A percentile compares a stretch with the other conserved stretches of the same genome.
Conservation (phyloP, 208 protist genomes). For the Wallacemonas sp. region DNA sequence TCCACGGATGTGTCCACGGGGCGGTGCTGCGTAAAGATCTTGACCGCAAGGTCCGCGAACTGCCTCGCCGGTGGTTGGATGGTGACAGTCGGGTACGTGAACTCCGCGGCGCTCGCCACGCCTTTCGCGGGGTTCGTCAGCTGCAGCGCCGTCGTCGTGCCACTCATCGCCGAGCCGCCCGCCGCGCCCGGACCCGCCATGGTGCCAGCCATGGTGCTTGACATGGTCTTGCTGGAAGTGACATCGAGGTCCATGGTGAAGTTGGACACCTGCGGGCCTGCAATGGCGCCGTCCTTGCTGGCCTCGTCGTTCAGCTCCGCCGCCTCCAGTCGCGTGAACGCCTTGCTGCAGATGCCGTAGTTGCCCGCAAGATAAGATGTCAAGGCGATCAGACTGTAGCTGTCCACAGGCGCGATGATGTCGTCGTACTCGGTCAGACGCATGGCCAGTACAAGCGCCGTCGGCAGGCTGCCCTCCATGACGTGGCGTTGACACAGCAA, state of each 20-base stretch:
- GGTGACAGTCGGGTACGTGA: conserved; percentile 79
- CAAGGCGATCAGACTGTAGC: conserved; percentile 95
- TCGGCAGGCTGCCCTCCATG: conserved; percentile 60
- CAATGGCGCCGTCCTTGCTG: conserved; percentile 12
- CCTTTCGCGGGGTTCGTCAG: conserved; percentile 77
- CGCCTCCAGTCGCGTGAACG: conserved; percentile 94
- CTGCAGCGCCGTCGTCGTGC: conserved; percentile 70
- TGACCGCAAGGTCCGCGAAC: conserved; percentile 90
- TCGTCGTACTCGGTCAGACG: conserved; percentile 95
- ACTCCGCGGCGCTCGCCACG: conserved; percentile 22
- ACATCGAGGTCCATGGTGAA: conserved; percentile 84
- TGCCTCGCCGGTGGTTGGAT: conserved; percentile 58
- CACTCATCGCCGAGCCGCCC: conserved; percentile 47
- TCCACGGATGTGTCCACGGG: conserved; percentile 81
- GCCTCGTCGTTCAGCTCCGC: conserved; percentile 73
- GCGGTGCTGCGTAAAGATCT: conserved; percentile 90
- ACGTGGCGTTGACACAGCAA: conserved; percentile 92
- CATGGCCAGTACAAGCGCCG: conserved; percentile 84
- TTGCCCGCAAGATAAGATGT: conserved; percentile 91
- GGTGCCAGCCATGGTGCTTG: conserved; percentile 23
- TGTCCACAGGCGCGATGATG: conserved; percentile 82
- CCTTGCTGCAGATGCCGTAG: conserved; percentile 92
- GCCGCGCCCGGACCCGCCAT: conserved; percentile 8
- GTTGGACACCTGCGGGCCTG: conserved; percentile 48
- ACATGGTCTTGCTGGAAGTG: conserved; percentile 55